Conservation (phyloP, 2,329 filamentous ascomycete genomes). For the Alternaria novae-zelandiae region DNA sequence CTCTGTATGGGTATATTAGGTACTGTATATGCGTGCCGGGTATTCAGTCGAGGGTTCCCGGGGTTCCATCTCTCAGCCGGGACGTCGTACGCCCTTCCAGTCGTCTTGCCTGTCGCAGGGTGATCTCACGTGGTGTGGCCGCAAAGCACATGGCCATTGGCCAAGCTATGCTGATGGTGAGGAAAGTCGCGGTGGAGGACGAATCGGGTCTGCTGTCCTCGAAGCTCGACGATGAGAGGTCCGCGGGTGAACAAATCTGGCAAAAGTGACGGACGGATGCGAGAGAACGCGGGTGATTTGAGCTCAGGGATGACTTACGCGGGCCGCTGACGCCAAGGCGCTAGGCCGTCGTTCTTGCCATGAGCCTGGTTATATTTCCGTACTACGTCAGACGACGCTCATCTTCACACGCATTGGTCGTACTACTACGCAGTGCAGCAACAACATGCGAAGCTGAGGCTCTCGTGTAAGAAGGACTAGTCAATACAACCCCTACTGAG, state of each 20-base stretch:
- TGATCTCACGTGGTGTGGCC: slow-evolving; percentile 1
- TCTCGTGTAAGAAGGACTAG: not conserved
- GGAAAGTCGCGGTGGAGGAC: not conserved
- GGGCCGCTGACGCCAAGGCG: slow-evolving; percentile 1
- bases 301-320: not conserved
- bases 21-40: not conserved
- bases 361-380: not conserved
- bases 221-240: not conserved
- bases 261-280: not conserved
- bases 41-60: not conserved
- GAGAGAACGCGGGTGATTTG: not conserved
- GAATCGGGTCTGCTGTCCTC: not conserved
- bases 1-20: not conserved
- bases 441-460: not conserved
- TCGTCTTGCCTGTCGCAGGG: not conserved
- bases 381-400: not conserved
- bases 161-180: not conserved
- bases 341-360: not conserved
- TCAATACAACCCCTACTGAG: not conserved
- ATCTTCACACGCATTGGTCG: not conserved
- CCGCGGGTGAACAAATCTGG: not conserved
- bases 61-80: not conserved
- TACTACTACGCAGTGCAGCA: not conserved
- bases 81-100: not conserved
- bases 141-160: not conserved